These are phyloP conservation scores for Colletotrichum camelliae DNA, from an alignment of 2,329 filamentous ascomycete species.

Conservation along the genomic window DNA sequence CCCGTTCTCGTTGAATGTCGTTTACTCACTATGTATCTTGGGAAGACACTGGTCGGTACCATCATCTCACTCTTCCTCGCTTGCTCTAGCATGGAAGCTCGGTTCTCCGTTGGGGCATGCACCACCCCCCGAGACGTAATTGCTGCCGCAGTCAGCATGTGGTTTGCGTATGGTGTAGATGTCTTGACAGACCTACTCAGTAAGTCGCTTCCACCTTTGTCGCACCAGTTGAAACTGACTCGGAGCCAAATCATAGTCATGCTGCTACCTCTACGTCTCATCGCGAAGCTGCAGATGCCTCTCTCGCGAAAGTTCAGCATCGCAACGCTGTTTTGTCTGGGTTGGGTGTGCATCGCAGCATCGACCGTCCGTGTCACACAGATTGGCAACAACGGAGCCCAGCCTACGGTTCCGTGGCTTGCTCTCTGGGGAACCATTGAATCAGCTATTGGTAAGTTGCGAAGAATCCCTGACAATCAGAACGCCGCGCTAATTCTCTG, in stretches of 20 bases:
- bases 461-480: too few species aligned
- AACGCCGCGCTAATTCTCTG: too few species aligned
- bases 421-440: neutral
- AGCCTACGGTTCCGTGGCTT: neutral
- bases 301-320: conserved; percentile 19
- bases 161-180: conserved; percentile 21
- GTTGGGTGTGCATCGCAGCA: conserved; percentile 19
- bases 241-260: neutral
- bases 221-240: neutral
- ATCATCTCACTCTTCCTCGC: conserved; percentile 22
- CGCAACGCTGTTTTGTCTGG: conserved; percentile 20
- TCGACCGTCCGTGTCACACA: conserved; percentile 20
- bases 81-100: conserved; percentile 20
- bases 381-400: neutral
- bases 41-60: conserved; percentile 14
- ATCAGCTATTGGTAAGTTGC: neutral
- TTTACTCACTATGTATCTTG: neutral
- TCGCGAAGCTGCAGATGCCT: conserved; percentile 17
- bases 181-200: conserved; percentile 21
- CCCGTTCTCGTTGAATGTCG: neutral
- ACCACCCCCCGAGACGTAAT: conserved; percentile 12
- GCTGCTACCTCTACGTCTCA: conserved; percentile 14
- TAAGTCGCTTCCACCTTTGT: neutral
- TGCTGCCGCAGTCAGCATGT: conserved; percentile 19
- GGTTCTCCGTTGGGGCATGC: conserved; percentile 20